Evolutionary conservation across 2,329 filamentous ascomycete species (phyloP), one percentile per base, ranked within the genome.

Genomic region (Botrytis galanthina): DNA sequence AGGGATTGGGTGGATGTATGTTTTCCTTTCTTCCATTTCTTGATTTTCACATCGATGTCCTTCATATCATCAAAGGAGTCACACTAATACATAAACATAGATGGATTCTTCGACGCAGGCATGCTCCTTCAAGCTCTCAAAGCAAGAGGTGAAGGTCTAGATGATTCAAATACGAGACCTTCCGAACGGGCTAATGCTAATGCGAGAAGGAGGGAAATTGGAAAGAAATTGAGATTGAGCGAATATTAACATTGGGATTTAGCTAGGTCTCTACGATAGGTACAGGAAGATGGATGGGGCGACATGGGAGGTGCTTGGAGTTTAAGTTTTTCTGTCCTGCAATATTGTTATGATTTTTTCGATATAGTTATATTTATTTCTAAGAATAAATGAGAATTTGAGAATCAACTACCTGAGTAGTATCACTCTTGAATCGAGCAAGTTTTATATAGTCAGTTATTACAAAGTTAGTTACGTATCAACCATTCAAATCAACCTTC

Each of bases 51-150:
- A 44, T 4, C 29, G 10, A 20, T 26, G 8, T 39, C 9, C 1
- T 16, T 16, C 35, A 39, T 46, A 20, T 14, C n/a, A 32, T 59
- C 8, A 20, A 69, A 14, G 7, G 5, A n/a, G 14, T n/a, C 44
- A 20, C 39, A 35, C 69, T 71, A 63, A 71, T 18, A 32, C 26
- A 32, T 26, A 32, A 64, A 20, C 46, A 78, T 80, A 97, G 95
- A 98, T 85, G 95, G 95, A 46, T 98, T 98, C 86, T 98, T 98
- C 83, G 95, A 98, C 81, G 94, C 95, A 0, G 95, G 95, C 22
- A 97, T 98, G 94, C 88, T 98, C 8, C 86, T 96, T 37, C 93
- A 97, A 81, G 94, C 94, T 1, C 89, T 97, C 73, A 95, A 95
- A 81, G 91, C 91, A 3, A 88, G 91, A 69, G 87, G 87, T 26